A percentile compares a stretch with the other conserved stretches of the same genome.
phyloP scores from a whole-genome alignment of 371 early-diverging fungal genomes.

The Nematocida minor region DNA sequence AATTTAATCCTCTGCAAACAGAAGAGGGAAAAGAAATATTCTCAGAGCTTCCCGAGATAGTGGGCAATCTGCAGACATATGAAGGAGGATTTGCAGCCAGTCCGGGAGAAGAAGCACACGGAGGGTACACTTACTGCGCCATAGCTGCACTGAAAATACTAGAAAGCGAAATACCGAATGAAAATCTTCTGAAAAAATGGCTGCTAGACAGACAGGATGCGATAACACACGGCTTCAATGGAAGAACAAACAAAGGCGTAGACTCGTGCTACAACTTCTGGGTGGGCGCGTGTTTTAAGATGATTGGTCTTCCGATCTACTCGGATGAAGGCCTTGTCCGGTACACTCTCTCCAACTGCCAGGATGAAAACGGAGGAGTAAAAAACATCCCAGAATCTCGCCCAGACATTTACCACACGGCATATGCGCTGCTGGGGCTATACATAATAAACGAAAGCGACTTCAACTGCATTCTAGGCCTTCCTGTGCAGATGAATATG shows the following conservation, averaged over 20 bases:
- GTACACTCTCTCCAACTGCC: slow-evolving; percentile 77
- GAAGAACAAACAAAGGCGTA: slow-evolving; percentile 86
- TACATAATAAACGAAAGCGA: slow-evolving; percentile 19
- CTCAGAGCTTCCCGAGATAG: slow-evolving; percentile 69
- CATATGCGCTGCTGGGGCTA: slow-evolving; percentile 67
- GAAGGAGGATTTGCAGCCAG: slow-evolving; percentile 83
- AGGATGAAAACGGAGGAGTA: slow-evolving; percentile 73
- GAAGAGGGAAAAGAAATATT: slow-evolving; percentile 73
- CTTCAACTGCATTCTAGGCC: slow-evolving; percentile 28
- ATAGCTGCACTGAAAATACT: slow-evolving; percentile 77
- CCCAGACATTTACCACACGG: slow-evolving; percentile 84
- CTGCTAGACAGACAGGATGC: slow-evolving; percentile 73
- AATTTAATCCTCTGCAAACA: slow-evolving; percentile 71
- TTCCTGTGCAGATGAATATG: no score
- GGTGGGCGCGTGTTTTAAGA: slow-evolving; percentile 74
- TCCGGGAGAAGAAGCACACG: slow-evolving; percentile 86
- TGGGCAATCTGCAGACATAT: slow-evolving; percentile 70
- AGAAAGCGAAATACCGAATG: slow-evolving; percentile 55
- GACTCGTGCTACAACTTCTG: slow-evolving; percentile 94
- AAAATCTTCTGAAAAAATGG: slow-evolving; percentile 67
- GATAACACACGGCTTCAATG: slow-evolving; percentile 85
- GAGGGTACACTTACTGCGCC: slow-evolving; percentile 88
- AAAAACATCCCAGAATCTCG: slow-evolving; percentile 80
- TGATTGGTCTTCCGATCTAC: neutral
- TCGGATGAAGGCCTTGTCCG: slow-evolving; percentile 67